Evolutionary conservation across 2,329 filamentous ascomycete genomes (phyloP), one percentile per base, ranked within the genome.

Genomic region (Diaporthe citriasiana): DNA sequence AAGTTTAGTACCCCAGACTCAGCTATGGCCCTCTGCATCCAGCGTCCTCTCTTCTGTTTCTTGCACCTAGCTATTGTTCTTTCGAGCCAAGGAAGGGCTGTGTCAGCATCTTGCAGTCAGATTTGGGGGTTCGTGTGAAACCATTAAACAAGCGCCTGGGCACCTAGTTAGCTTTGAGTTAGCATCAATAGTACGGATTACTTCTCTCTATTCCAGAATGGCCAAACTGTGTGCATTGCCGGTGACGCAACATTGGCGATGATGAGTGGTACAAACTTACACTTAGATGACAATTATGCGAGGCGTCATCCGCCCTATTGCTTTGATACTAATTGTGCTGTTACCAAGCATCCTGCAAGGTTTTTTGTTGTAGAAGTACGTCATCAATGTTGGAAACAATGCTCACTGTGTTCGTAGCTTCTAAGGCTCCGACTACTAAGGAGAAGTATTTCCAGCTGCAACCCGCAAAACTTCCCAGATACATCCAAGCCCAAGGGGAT

Each of bases 101-200:
- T 40, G 56, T 15, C 6, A 38, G 55, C 55, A 42, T 42, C 56
- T 27, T 60, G 38, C 35, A 60, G 35, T 40, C 56, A 60, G 3
- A 27, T 42, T 60, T 60, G 35, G 56, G 56, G 53, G 53, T 27
- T 19, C n/a, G 35, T 6, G n/a, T 17, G 33, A 19, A 60, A 40
- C 35, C n/a, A 40, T 40, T 25, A 33, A 27, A 59, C 4, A 59
- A 27, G 56, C 35, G 56, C 35, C 35, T 25, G n/a, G 56, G 56
- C 53, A 35, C 56, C 56, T 40, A 59, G 56, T 40, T 42, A 60
- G 56, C 12, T 59, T 59, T 60, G 35, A 42, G 13, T 59, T 40
- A 42, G 35, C n/a, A 35, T 38, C 19, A 60, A 60, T 40, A n/a
- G 38, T 45, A 45, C 17, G 7, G 7, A 45, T 45, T 7, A 7